Evolutionary conservation across 768 basidiomycete species (phyloP).

Genomic region (Leucosporidium yakuticum): DNA sequence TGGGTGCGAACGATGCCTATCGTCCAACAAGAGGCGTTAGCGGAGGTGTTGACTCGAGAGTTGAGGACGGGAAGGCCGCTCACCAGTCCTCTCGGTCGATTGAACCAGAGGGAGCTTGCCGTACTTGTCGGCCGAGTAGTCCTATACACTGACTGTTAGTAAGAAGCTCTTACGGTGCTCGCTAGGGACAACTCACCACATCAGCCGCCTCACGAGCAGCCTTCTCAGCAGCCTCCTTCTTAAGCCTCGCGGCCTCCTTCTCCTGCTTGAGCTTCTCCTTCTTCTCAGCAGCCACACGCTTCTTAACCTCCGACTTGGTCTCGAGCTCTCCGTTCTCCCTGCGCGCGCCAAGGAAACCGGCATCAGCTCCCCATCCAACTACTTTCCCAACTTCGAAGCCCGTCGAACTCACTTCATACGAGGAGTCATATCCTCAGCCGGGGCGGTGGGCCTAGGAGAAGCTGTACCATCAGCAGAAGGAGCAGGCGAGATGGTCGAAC

Average conservation of each 20-base stretch:
- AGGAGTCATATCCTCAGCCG: background rate
- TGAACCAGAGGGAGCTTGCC: constrained; percentile 84
- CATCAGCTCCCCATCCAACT: too few species aligned
- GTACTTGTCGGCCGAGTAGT: constrained; percentile 59
- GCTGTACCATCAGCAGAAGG: background rate
- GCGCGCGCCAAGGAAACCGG: background rate
- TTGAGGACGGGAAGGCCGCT: constrained; percentile 18
- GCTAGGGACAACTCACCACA: constrained; percentile 47
- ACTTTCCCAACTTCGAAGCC: too few species aligned
- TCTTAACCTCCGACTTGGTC: constrained; percentile 84
- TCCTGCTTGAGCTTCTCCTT: constrained; percentile 84
- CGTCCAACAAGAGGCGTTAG: background rate
- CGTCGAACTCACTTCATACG: constrained; percentile 17
- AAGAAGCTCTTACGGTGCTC: constrained; percentile 52
- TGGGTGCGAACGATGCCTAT: constrained; percentile 54
- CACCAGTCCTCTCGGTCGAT: constrained; percentile 64
- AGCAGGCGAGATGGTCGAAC: background rate
- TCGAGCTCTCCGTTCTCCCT: constrained; percentile 48
- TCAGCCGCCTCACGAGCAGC: constrained; percentile 62
- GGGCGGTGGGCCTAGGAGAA: background rate
- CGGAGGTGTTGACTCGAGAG: background rate
- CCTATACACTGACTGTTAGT: constrained; percentile 44
- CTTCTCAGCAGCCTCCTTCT: constrained; percentile 67
- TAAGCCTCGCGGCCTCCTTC: constrained; percentile 79
- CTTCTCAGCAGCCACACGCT: constrained; percentile 80